Conservation (phyloP, 495 filamentous ascomycete species). For the Neurospora sp. region DNA sequence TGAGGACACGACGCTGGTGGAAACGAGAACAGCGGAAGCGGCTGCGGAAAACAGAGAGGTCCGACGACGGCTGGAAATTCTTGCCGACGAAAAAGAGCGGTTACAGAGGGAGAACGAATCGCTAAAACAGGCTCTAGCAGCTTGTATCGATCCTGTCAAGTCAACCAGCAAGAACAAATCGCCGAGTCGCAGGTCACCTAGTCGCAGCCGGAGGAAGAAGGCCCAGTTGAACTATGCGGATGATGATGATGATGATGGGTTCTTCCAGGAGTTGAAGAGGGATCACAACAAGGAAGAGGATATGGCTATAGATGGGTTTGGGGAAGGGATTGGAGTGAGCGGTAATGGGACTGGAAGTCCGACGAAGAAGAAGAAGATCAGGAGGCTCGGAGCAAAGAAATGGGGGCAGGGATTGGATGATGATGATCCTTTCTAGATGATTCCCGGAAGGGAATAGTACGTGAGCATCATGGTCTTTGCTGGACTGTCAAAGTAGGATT, state of each 20-base stretch:
- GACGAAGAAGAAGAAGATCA: neutral
- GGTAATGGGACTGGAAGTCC: neutral
- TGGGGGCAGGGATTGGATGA: neutral
- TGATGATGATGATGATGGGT: neutral
- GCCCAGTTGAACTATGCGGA: neutral
- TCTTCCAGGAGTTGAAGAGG: neutral
- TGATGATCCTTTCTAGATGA: neutral
- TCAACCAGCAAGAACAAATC: neutral
- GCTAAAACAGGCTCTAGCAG: slow-evolving; percentile 37
- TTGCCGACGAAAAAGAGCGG: slow-evolving; percentile 49
- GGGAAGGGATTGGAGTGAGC: neutral
- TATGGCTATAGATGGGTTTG: neutral
- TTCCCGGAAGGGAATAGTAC: neutral
- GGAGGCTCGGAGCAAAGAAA: neutral
- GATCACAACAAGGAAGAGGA: neutral
- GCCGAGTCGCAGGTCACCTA: neutral
- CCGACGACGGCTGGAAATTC: neutral
- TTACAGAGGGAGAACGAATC: slow-evolving; percentile 42
- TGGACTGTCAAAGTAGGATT: neutral
- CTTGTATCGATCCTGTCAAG: neutral
- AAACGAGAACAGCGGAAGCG: neutral
- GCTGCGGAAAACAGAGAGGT: neutral
- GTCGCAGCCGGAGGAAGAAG: neutral
- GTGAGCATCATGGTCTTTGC: neutral
- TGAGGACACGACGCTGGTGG: neutral